Base-by-base conservation (phyloP, 768 basidiomycete genomes). In the Xerocomellus chrysenteron region DNA sequence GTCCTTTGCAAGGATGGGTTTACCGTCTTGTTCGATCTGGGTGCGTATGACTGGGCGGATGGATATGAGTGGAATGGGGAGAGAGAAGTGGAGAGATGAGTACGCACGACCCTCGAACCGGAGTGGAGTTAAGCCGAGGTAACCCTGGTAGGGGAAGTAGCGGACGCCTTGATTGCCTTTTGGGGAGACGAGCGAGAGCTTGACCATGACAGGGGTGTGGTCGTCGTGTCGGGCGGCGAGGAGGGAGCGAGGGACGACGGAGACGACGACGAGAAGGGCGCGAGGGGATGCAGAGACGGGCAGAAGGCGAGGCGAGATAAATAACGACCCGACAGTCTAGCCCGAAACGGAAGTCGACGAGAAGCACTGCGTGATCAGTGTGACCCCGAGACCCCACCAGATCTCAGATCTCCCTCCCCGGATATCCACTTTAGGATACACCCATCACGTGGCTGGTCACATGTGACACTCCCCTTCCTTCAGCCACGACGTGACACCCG, bases 111-210 rank as follows among this genome's bases (percentile, higher is more conserved):
- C 92, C 75, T 91, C 87, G 65, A 91, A 81, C 65, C 80, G 82
- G 74, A 93, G 76, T 54, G 87, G 84, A 43, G 89, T 92, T 66
- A 94, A 80, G 61, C 89, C 92, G 61, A 93, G 85, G 74, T 84
- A 87, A 67, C 92, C 92, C 52, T 75, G 73, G 78, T 83, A 76
- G 48, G 92, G 91, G 72, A 90, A 93, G 73, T 80, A 87, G 53
- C 84, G 81, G 55, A 82, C 78, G 58, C 82, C 83, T 61, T 83
- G 77, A 72, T 89, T 90, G 65, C 86, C 87, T 77, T 84, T 85
- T 59, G 82, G 72, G 54, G 87, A 86, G 76, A 80, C 70, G 65
- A 92, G 81, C 63, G 79, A 68, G 65, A 91, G 78, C 60, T 83
- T 82, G 70, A 91, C 86, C 89, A 91, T 90, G 56, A 61, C 57